Evolutionary conservation across 805 yeast species (phyloP).

Genomic region (Candida vaughaniae): DNA sequence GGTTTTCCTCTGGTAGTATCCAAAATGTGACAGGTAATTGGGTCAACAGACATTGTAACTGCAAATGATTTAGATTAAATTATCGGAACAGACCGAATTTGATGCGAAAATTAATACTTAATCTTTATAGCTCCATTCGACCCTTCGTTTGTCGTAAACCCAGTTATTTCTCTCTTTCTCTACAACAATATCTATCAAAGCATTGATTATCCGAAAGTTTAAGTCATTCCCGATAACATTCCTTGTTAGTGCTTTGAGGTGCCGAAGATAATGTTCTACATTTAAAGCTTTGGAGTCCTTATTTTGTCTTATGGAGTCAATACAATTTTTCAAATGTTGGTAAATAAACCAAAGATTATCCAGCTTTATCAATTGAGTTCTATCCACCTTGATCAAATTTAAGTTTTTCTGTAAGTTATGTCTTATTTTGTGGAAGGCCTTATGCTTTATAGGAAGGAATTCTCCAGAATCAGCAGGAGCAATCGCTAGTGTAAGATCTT

Average conservation of each 20-base stretch:
- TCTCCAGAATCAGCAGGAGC: background rate
- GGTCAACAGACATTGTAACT: slow-evolving; percentile 34
- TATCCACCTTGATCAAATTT: slow-evolving; percentile 24
- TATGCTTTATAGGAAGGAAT: background rate
- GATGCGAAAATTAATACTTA: background rate
- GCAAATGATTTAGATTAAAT: background rate
- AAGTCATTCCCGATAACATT: slow-evolving; percentile 13
- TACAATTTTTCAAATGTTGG: slow-evolving; percentile 15
- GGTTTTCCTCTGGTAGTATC: slow-evolving; percentile 86
- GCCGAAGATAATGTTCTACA: slow-evolving; percentile 10
- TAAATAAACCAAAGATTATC: slow-evolving; percentile 11
- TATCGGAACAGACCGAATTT: slow-evolving; percentile 7
- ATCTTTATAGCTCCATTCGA: slow-evolving; percentile 18
- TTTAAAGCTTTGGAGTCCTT: slow-evolving; percentile 5
- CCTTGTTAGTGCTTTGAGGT: slow-evolving; percentile 3
- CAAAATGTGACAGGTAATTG: slow-evolving; percentile 85
- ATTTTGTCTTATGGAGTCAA: slow-evolving; percentile 11
- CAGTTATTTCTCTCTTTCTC: slow-evolving; percentile 19
- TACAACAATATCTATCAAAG: slow-evolving; percentile 23
- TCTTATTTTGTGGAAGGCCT: slow-evolving; percentile 25
- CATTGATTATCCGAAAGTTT: slow-evolving; percentile 22
- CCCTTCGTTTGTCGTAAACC: slow-evolving; percentile 20
- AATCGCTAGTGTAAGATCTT: slow-evolving; percentile 13
- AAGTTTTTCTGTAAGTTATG: slow-evolving; percentile 22
- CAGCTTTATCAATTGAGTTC: slow-evolving; percentile 22